Evolutionary conservation across 192 early-diverging fungal species (phyloP), one percentile per base, ranked within the genome.

Genomic region (Mortierella hygrophila): DNA sequence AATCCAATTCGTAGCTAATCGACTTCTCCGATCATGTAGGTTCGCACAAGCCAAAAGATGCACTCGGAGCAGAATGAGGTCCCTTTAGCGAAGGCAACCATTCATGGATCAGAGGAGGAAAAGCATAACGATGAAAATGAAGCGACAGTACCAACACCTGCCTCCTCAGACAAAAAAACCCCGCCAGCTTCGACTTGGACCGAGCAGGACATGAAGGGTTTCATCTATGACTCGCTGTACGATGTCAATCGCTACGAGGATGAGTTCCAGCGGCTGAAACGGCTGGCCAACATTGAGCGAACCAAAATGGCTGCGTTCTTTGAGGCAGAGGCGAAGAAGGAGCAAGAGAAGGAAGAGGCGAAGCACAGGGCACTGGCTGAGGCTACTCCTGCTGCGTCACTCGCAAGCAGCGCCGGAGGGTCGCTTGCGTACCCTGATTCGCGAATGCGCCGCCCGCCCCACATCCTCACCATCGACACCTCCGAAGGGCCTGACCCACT

Each of bases 161-260:
- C 60, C 1, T 11, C 26, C 9, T 29, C 10, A 23, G 60, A 38
- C 21, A 42, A 37, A 38, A n/a, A 44, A 23, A 23, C 5, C 15
- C 20, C 26, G 10, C 54, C 21, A 18, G 15, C 35, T 5, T 41
- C 65, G 26, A 9, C 63, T 4, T 86, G 84, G 84, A n/a, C 35
- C 6, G 84, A 76, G 15, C 57, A 57, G 0, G 79, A 81, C 29
- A 72, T 81, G 75, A 80, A 71, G 65, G 52, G 74, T 4, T 86
- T 86, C 63, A 77, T 81, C n/a, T 79, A 86, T 20, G 76, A 86
- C 32, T 77, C 84, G 0, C 79, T 86, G 6, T 81, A 86, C 69
- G 74, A 81, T 37, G 84, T 78, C 5, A 81, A 86, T 63, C 75
- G 79, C 32, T 86, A 86, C 13, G 84, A 86, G 72, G 76, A 86